Evolutionary conservation across 768 basidiomycete species (phyloP).

Genomic region (Leccinum truebloodii): DNA sequence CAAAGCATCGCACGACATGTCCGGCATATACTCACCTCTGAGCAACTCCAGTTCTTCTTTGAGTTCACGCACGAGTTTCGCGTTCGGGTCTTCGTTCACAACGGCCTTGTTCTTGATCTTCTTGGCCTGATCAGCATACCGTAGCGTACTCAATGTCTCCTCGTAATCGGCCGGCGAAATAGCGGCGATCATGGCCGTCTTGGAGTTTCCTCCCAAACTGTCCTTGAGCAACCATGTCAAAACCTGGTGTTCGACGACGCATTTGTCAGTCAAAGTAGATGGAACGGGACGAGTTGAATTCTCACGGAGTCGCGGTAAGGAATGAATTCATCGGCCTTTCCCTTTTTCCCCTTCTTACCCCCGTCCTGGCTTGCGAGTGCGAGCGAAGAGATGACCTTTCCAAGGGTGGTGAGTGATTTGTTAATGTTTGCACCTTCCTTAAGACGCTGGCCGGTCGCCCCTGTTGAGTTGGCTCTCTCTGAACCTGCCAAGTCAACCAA

Average conservation of each 20-base stretch:
- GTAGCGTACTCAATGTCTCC: constrained; percentile 93
- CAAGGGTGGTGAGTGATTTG: constrained; percentile 95
- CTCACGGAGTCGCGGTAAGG: constrained; percentile 96
- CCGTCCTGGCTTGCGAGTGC: constrained; percentile 58
- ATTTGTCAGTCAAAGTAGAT: constrained; percentile 7
- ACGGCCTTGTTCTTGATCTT: constrained; percentile 99
- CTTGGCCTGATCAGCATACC: constrained; percentile 99
- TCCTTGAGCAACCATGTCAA: constrained; percentile 98
- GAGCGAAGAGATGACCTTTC: constrained; percentile 94
- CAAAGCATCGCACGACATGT: background rate
- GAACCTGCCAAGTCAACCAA: constrained; percentile 96
- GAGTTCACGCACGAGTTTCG: constrained; percentile 96
- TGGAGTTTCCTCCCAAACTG: constrained; percentile 94
- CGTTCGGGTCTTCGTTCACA: constrained; percentile 99
- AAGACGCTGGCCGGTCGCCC: constrained; percentile 92
- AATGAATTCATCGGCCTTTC: constrained; percentile 87
- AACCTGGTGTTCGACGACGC: constrained; percentile 50
- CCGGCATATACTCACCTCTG: constrained; percentile 52
- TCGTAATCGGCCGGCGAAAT: constrained; percentile 99
- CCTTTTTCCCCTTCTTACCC: constrained; percentile 86
- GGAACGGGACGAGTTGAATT: constrained; percentile 9
- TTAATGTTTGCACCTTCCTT: constrained; percentile 99
- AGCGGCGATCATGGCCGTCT: constrained; percentile 99
- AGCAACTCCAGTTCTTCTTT: constrained; percentile 97
- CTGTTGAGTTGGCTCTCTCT: constrained; percentile 96